Percentiles rank a stretch among this genome's conserved stretches.
These are phyloP conservation scores for Globisporangium ultimum DNA, from an alignment of 352 stramenopile species.

Conservation along the genomic window DNA sequence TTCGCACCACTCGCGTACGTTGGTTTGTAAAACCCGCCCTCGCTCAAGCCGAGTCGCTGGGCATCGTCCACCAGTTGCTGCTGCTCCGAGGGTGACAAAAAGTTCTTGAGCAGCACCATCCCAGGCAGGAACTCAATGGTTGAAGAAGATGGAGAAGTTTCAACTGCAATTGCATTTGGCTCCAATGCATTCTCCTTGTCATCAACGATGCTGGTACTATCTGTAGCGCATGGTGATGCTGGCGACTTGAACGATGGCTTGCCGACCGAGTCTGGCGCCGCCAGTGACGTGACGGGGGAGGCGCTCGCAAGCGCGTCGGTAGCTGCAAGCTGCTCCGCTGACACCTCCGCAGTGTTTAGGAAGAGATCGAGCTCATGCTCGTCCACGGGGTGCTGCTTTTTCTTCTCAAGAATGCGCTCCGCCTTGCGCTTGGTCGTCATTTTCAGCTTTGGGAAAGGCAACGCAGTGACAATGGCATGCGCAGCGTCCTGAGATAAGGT, in stretches of 20 bases:
- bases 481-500: no score
- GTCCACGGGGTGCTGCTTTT: slow-evolving; percentile 43
- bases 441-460: not conserved
- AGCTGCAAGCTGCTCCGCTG: slow-evolving; percentile 2
- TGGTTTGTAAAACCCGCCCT: slow-evolving; percentile 60
- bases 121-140: slow-evolving; percentile 40
- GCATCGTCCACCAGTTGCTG: slow-evolving; percentile 56
- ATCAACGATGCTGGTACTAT: not conserved
- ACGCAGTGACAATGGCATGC: not conserved
- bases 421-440: slow-evolving; percentile 36
- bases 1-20: slow-evolving; percentile 70
- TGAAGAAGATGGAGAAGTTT: no score
- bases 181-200: no score
- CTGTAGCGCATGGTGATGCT: not conserved
- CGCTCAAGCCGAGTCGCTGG: slow-evolving; percentile 32
- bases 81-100: slow-evolving; percentile 46
- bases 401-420: slow-evolving; percentile 38
- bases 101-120: slow-evolving; percentile 61
- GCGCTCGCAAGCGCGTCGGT: not conserved
- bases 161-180: no score
- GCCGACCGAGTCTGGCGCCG: slow-evolving; percentile 5
- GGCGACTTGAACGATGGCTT: not conserved
- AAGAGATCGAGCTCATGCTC: slow-evolving; percentile 69
- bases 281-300: slow-evolving; percentile 1
- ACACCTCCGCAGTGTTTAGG: slow-evolving; percentile 14